Evolutionary conservation across 257 asterid species (phyloP).

Genomic region (Solanum paucissectum): DNA sequence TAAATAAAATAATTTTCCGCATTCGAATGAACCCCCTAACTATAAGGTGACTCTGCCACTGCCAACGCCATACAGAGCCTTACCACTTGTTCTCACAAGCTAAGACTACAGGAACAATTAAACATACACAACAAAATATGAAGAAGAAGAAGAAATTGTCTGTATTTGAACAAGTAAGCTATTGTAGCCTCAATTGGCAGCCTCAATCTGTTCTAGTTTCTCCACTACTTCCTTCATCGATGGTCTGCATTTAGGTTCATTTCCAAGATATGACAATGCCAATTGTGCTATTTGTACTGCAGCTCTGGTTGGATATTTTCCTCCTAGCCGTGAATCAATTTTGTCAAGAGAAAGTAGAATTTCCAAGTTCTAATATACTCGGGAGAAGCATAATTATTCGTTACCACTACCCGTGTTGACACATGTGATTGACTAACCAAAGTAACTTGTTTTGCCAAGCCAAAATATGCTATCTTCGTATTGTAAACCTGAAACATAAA

Average conservation of each 20-base stretch:
- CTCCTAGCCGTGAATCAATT: conserved; percentile 46
- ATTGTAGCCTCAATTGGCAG: not conserved
- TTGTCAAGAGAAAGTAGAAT: not conserved
- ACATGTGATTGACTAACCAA: not conserved
- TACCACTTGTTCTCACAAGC: too few species aligned
- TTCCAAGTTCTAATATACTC: not conserved
- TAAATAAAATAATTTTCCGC: too few species aligned
- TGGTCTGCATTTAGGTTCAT: conserved; percentile 42
- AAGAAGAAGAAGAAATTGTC: too few species aligned
- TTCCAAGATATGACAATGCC: conserved; percentile 28
- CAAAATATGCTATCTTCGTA: not conserved
- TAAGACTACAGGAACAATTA: too few species aligned
- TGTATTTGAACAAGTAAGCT: too few species aligned
- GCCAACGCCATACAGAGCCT: too few species aligned
- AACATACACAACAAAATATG: too few species aligned
- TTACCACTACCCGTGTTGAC: not conserved
- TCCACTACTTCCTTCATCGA: conserved; percentile 51
- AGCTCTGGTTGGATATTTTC: conserved; percentile 44
- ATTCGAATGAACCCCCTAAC: too few species aligned
- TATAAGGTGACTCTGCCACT: too few species aligned
- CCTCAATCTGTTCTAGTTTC: conserved; percentile 20
- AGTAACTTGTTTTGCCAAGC: not conserved
- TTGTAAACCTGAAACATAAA: not conserved
- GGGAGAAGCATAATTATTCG: not conserved
- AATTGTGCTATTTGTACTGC: conserved; percentile 14